Percentiles rank a stretch among this genome's conserved stretches.
Conservation (phyloP, 202 grass and related monocot genomes). For the Zizania palustris region DNA sequence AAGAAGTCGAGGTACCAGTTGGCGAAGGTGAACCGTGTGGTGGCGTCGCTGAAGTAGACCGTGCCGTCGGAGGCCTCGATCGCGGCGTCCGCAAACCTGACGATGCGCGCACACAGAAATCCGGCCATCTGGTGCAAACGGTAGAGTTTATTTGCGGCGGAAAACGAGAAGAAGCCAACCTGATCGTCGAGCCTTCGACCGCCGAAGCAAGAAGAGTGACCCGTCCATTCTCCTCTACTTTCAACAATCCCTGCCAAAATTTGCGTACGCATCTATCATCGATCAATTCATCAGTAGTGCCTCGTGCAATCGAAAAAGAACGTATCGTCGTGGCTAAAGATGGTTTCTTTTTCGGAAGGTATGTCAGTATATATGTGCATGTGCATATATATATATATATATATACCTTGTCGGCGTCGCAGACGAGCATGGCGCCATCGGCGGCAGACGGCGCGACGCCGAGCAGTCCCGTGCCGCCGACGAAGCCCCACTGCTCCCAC, state of each 20-base stretch:
- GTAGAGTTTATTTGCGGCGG: not conserved
- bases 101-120: not conserved
- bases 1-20: slow-evolving; percentile 49
- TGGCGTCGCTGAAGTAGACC: slow-evolving; percentile 79
- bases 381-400: too few relatives aligned
- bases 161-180: slow-evolving; percentile 17
- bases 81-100: slow-evolving; percentile 60
- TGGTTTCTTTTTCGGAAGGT: too few relatives aligned
- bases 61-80: slow-evolving; percentile 67
- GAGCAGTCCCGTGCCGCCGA: slow-evolving; percentile 54
- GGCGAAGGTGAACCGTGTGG: slow-evolving; percentile 54
- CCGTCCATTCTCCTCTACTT: slow-evolving; percentile 48
- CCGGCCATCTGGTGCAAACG: not conserved
- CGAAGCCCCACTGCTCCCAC: slow-evolving; percentile 70
- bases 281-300: too few relatives aligned
- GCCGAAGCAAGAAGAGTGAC: slow-evolving; percentile 60
- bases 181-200: slow-evolving; percentile 57
- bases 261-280: too few relatives aligned
- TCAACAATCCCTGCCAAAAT: slow-evolving; percentile 54
- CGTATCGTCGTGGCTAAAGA: too few relatives aligned
- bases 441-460: slow-evolving; percentile 53
- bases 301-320: too few relatives aligned
- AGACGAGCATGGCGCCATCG: slow-evolving; percentile 63
- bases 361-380: too few relatives aligned
- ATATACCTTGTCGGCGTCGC: slow-evolving; percentile 60